These are phyloP conservation scores for Sclerotinia subarctica DNA, from an alignment of 2,329 filamentous ascomycete genomes.

Conservation along the genomic window DNA sequence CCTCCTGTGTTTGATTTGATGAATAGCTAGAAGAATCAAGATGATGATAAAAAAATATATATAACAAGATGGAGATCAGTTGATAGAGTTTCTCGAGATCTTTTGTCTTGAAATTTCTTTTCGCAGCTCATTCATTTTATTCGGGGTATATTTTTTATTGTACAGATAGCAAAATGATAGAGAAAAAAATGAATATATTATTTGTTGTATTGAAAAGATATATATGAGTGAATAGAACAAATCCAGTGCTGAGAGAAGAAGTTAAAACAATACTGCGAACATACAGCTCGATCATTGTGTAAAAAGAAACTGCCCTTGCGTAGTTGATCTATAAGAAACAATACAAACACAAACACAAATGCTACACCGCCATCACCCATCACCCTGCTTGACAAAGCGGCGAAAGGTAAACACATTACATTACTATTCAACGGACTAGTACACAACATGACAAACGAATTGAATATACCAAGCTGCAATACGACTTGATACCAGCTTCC, in stretches of 20 bases:
- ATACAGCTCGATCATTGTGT: background rate
- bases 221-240: background rate
- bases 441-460: background rate
- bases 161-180: background rate
- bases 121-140: background rate
- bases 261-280: background rate
- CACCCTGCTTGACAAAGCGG: background rate
- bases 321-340: background rate
- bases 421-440: background rate
- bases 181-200: too few relatives aligned
- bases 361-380: background rate
- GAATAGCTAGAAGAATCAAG: background rate
- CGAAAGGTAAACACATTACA: background rate
- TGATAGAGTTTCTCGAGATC: background rate
- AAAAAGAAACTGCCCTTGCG: background rate
- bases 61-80: background rate
- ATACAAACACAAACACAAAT: background rate
- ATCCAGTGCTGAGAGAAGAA: background rate
- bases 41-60: background rate
- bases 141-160: background rate
- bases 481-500: constrained; percentile 35
- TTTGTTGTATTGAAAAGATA: background rate
- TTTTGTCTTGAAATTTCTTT: background rate
- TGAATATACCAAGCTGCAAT: background rate
- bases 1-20: background rate